Conservation (phyloP, 2,329 filamentous ascomycete genomes). For the Aspergillus japonicus region DNA sequence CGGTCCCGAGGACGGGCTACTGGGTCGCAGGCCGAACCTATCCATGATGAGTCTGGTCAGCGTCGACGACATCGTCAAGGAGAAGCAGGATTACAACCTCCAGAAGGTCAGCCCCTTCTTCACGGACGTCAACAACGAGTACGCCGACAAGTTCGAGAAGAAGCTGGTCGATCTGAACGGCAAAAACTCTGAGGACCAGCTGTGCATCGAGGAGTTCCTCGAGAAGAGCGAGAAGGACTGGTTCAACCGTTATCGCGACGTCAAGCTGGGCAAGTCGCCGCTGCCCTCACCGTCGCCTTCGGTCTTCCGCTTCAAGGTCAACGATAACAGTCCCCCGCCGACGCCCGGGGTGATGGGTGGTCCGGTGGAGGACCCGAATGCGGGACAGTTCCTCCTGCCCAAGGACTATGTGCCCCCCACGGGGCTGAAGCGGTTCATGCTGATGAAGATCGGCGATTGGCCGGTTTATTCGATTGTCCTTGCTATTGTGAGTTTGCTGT, state of each 20-base stretch:
- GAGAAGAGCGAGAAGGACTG: conserved; percentile 65
- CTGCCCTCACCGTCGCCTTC: conserved; percentile 40
- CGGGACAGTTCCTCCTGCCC: conserved; percentile 54
- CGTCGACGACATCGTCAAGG: conserved; percentile 56
- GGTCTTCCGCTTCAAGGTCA: conserved; percentile 34
- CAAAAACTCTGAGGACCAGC: conserved; percentile 55
- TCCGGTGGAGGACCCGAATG: conserved; percentile 36
- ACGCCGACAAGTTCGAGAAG: conserved; percentile 57
- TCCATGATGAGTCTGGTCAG: conserved; percentile 21
- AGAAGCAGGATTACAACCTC: conserved; percentile 59
- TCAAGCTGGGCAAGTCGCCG: conserved; percentile 51
- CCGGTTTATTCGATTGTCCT: conserved; percentile 61
- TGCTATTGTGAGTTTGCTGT: conserved; percentile 31
- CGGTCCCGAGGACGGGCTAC: background rate
- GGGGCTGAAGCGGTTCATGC: conserved; percentile 54
- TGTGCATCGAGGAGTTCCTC: conserved; percentile 65
- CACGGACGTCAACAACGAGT: conserved; percentile 61
- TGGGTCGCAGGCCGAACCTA: background rate
- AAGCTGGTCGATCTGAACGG: conserved; percentile 56
- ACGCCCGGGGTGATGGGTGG: conserved; percentile 24
- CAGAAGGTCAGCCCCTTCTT: conserved; percentile 68
- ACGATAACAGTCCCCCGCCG: conserved; percentile 35
- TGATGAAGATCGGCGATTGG: conserved; percentile 59
- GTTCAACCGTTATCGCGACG: conserved; percentile 59
- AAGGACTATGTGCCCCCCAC: conserved; percentile 56